Conservation (phyloP, 2,329 filamentous ascomycete species). For the Phialophora tarda region DNA sequence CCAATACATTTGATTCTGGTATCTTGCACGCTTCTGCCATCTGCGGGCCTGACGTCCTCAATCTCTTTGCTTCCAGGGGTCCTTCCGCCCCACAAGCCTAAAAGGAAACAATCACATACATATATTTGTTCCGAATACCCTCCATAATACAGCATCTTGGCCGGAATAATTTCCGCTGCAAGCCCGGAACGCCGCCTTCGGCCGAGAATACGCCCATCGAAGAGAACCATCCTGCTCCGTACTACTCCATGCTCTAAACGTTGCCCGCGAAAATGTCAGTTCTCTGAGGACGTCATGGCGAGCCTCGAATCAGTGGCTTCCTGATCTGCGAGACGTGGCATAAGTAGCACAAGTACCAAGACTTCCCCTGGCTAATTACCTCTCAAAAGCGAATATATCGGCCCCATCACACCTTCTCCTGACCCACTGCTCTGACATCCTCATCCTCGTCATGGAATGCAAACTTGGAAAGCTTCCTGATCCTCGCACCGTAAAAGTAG, state of each 20-base stretch:
- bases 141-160: background rate
- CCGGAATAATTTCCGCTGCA: background rate
- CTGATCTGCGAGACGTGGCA: background rate
- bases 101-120: no score
- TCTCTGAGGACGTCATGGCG: background rate
- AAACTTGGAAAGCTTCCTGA: constrained; percentile 72
- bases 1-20: no score
- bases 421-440: background rate
- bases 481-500: constrained; percentile 74
- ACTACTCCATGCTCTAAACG: background rate
- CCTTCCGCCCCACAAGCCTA: no score
- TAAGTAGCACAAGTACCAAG: background rate
- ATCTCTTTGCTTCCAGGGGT: no score
- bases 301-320: background rate
- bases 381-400: background rate
- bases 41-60: no score
- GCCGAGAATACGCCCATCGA: background rate
- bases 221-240: background rate
- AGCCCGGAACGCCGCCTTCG: no score
- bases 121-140: no score
- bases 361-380: background rate
- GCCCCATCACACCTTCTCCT: constrained; percentile 27
- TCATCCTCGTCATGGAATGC: constrained; percentile 68
- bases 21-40: no score
- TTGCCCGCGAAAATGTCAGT: background rate